phyloP scores from a whole-genome alignment of 2,329 filamentous ascomycete genomes.

The Ascochyta viciae-villosae region DNA sequence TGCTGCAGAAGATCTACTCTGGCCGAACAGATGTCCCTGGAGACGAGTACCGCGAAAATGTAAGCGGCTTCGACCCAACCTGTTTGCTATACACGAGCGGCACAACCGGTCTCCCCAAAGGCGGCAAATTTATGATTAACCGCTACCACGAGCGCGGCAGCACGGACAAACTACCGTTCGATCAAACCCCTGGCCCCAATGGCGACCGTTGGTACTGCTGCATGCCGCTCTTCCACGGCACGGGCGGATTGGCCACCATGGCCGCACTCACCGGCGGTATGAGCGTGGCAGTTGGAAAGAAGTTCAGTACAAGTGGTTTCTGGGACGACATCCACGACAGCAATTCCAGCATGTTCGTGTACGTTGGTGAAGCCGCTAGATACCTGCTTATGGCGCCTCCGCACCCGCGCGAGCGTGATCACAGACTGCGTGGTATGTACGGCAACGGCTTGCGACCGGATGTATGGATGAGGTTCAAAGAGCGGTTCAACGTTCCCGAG shows the following conservation, averaged over 20 bases:
- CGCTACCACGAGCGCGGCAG: slow-evolving; percentile 44
- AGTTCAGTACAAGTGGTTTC: slow-evolving; percentile 72
- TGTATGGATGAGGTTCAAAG: slow-evolving; percentile 68
- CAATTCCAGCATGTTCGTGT: slow-evolving; percentile 72
- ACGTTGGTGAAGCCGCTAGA: slow-evolving; percentile 77
- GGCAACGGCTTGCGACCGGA: slow-evolving; percentile 73
- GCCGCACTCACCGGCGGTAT: slow-evolving; percentile 51
- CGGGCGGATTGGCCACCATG: slow-evolving; percentile 66
- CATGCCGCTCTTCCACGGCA: slow-evolving; percentile 80
- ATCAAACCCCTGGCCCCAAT: slow-evolving; percentile 45
- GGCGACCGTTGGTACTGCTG: slow-evolving; percentile 73
- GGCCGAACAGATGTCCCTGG: slow-evolving; percentile 51
- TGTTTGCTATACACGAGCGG: slow-evolving; percentile 76
- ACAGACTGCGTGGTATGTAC: slow-evolving; percentile 65
- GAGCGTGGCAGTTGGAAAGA: slow-evolving; percentile 66
- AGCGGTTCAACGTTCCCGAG: slow-evolving; percentile 66
- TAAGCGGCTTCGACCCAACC: slow-evolving; percentile 61
- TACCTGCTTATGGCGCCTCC: slow-evolving; percentile 73
- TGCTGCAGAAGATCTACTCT: slow-evolving; percentile 31
- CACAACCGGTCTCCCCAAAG: slow-evolving; percentile 76
- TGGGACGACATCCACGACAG: slow-evolving; percentile 75
- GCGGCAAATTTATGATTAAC: slow-evolving; percentile 35
- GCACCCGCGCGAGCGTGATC: slow-evolving; percentile 64
- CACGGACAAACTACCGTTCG: slow-evolving; percentile 42
- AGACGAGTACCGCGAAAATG: slow-evolving; percentile 61